These are phyloP conservation scores for Zangia roseola DNA, from an alignment of 768 basidiomycete species.

Conservation along the genomic window DNA sequence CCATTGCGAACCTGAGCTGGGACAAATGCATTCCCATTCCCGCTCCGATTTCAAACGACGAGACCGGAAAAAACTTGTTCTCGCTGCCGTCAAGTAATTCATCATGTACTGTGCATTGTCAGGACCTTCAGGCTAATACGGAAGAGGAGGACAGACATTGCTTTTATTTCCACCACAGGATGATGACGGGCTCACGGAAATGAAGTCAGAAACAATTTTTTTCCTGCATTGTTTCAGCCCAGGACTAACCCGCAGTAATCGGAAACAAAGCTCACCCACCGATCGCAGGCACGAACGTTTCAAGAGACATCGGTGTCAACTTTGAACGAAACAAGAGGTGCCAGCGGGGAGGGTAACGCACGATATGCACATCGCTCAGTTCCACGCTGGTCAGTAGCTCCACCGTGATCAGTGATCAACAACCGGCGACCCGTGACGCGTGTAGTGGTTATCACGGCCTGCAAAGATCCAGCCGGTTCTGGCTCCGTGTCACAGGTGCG, in stretches of 20 bases:
- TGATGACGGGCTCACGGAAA: slow-evolving; percentile 23
- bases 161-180: slow-evolving; percentile 19
- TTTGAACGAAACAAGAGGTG: background rate
- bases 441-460: background rate
- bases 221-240: slow-evolving; percentile 13
- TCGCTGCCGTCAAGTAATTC: slow-evolving; percentile 21
- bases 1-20: slow-evolving; percentile 1
- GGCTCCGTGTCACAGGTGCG: slow-evolving; percentile 15
- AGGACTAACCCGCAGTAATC: slow-evolving; percentile 13
- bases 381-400: slow-evolving; percentile 14
- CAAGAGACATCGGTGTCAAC: background rate
- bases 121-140: slow-evolving; percentile 2
- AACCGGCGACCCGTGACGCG: background rate
- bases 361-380: slow-evolving; percentile 8
- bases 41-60: slow-evolving; percentile 14
- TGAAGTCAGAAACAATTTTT: slow-evolving; percentile 28
- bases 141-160: slow-evolving; percentile 13
- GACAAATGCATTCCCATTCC: background rate
- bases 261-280: slow-evolving; percentile 6
- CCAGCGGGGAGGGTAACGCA: background rate
- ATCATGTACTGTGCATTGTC: slow-evolving; percentile 6
- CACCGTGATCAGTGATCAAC: slow-evolving; percentile 5
- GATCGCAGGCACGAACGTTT: slow-evolving; percentile 9
- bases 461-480: slow-evolving; percentile 23
- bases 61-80: slow-evolving; percentile 14